These are phyloP conservation scores for Corrigiola litoralis DNA, from an alignment of 179 eudicot species.

Conservation along the genomic window DNA sequence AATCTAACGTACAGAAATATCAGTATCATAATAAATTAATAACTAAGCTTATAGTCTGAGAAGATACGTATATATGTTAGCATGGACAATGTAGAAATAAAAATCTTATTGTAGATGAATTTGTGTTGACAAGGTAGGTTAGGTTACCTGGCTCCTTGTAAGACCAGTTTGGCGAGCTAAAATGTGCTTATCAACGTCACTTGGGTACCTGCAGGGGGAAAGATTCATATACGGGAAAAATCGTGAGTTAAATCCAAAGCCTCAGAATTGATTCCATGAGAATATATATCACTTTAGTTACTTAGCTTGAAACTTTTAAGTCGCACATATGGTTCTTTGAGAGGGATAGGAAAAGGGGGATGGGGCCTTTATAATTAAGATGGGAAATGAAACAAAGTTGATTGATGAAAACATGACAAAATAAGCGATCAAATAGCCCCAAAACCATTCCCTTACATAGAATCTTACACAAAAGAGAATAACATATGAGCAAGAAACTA, in stretches of 20 bases:
- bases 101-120: too few relatives aligned
- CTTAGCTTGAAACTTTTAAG: conserved; percentile 4
- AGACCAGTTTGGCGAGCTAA: conserved; percentile 97
- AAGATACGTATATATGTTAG: neutral
- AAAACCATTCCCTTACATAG: conserved; percentile 16
- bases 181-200: conserved; percentile 91
- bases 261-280: conserved; percentile 19
- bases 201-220: conserved; percentile 75
- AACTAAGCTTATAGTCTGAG: too few relatives aligned
- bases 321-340: conserved; percentile 24
- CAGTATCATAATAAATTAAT: too few relatives aligned
- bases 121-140: too few relatives aligned
- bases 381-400: conserved; percentile 19
- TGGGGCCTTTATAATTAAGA: conserved; percentile 24
- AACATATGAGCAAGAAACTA: conserved; percentile 25
- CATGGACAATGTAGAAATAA: neutral
- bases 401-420: conserved; percentile 40
- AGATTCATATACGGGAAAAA: conserved; percentile 5
- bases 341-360: conserved; percentile 28
- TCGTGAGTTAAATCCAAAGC: conserved; percentile 1
- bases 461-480: conserved; percentile 32
- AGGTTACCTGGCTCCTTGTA: conserved; percentile 76
- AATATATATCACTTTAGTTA: conserved; percentile 12
- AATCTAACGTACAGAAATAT: too few relatives aligned
- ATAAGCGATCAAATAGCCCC: conserved; percentile 23